Evolutionary conservation across 192 early-diverging fungal species (phyloP), one percentile per base, ranked within the genome.

Genomic region (Podila minutissima): DNA sequence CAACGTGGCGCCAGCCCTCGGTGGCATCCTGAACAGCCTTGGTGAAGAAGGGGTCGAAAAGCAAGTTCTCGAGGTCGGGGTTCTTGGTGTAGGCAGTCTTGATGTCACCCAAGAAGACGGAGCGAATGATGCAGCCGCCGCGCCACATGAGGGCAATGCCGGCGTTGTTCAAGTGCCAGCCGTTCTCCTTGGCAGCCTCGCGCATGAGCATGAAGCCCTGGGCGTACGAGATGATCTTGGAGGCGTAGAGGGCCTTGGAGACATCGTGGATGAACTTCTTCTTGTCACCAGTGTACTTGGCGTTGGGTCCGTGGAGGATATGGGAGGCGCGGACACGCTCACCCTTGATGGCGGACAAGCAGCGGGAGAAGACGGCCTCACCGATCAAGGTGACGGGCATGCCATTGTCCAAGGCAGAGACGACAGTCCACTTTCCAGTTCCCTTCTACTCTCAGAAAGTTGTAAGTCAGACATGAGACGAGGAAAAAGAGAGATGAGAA

Each of bases 131-230:
- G 90, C 97, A 99, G 55, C 97, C 97, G 67, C 97, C 97, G 67
- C 96, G 92, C 97, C 97, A 99, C 97, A 99, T 99, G 33, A 99
- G 87, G 61, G 97, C 96, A 87, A 99, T 99, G 62, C 95, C 95
- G 48, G 95, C 96, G 83, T 95, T 94, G 92, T 98, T 98, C 75
- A 99, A 88, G 86, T 98, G 91, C 97, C 97, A 99, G 63, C 87
- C 87, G 84, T 92, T 90, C 82, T 93, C 93, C 87, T 94, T 91
- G 83, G 95, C 95, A 59, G 95, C 96, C 89, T 96, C 95, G 62
- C 97, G 94, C 88, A 99, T 92, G 70, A 97, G 90, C 96, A 99
- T 99, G 88, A 97, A 99, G 62, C 97, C 97, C 89, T 99, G 97
- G 49, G 97, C 96, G 82, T 99, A 98, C 31, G 96, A 97, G 74